These are phyloP conservation scores for Tulasnella sp. DNA, from an alignment of 768 basidiomycete genomes.

Conservation along the genomic window DNA sequence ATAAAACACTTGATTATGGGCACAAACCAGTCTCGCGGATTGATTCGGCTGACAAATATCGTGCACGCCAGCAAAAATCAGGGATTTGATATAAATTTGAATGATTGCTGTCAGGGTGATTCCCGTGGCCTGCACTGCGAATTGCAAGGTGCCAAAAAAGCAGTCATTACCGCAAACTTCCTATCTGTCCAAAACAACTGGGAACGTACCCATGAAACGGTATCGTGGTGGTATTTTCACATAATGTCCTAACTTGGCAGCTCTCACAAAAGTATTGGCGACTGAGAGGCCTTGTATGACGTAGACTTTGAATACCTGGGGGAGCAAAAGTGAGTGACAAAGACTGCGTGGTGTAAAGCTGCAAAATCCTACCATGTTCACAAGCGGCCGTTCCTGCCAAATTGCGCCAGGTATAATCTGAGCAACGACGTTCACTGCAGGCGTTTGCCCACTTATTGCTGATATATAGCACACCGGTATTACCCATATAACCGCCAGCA, in stretches of 20 bases:
- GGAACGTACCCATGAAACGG: slow-evolving; percentile 42
- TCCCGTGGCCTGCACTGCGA: slow-evolving; percentile 45
- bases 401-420: slow-evolving; percentile 52
- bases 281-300: slow-evolving; percentile 43
- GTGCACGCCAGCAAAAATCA: slow-evolving; percentile 46
- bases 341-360: too few relatives aligned
- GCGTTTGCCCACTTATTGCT: slow-evolving; percentile 48
- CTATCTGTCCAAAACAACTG: not conserved
- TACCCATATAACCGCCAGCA: slow-evolving; percentile 48
- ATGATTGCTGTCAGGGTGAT: slow-evolving; percentile 44
- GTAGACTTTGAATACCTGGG: slow-evolving; percentile 47
- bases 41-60: slow-evolving; percentile 49
- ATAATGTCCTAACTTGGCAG: slow-evolving; percentile 52
- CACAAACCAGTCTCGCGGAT: slow-evolving; percentile 47
- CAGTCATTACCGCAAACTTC: too few relatives aligned
- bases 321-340: too few relatives aligned
- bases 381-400: slow-evolving; percentile 49
- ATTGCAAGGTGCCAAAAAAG: not conserved
- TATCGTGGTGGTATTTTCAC: slow-evolving; percentile 54
- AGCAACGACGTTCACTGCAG: slow-evolving; percentile 50
- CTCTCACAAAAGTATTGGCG: slow-evolving; percentile 43
- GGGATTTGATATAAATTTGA: slow-evolving; percentile 48
- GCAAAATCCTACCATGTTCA: slow-evolving; percentile 45
- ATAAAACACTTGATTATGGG: slow-evolving; percentile 46
- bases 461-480: slow-evolving; percentile 52